phyloP scores from a whole-genome alignment of 2,329 filamentous ascomycete genomes.

The Fusarium sp. region DNA sequence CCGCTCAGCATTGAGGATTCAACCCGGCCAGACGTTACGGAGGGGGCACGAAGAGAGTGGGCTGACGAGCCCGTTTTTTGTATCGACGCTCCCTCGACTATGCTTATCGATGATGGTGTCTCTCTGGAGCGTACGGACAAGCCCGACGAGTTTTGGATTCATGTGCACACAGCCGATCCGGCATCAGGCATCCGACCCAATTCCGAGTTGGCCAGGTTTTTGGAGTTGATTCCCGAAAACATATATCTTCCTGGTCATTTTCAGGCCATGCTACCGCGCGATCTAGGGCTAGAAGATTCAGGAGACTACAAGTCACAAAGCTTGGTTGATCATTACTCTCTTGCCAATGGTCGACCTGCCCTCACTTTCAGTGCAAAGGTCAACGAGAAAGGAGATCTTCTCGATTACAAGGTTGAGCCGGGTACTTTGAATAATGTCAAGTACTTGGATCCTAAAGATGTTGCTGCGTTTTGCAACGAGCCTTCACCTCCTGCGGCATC shows the following conservation, averaged over 20 bases:
- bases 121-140: conserved; percentile 73
- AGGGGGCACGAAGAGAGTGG: conserved; percentile 69
- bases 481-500: conserved; percentile 37
- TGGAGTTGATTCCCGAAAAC: conserved; percentile 71
- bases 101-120: conserved; percentile 83
- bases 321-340: conserved; percentile 65
- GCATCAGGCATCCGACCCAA: conserved; percentile 74
- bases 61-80: conserved; percentile 73
- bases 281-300: conserved; percentile 48
- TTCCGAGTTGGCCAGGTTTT: conserved; percentile 69
- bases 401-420: conserved; percentile 67
- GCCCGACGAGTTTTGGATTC: conserved; percentile 75
- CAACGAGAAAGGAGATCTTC: conserved; percentile 63
- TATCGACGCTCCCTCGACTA: conserved; percentile 75
- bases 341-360: conserved; percentile 63
- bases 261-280: conserved; percentile 67
- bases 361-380: conserved; percentile 74
- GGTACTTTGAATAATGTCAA: conserved; percentile 67
- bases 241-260: conserved; percentile 70
- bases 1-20: conserved; percentile 52
- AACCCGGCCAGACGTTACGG: conserved; percentile 59
- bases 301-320: conserved; percentile 53
- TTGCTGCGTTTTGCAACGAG: conserved; percentile 60
- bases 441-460: conserved; percentile 66
- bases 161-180: conserved; percentile 83